Conservation (phyloP, 2,329 filamentous ascomycete genomes). For the Scolecobasidium constrictum region DNA sequence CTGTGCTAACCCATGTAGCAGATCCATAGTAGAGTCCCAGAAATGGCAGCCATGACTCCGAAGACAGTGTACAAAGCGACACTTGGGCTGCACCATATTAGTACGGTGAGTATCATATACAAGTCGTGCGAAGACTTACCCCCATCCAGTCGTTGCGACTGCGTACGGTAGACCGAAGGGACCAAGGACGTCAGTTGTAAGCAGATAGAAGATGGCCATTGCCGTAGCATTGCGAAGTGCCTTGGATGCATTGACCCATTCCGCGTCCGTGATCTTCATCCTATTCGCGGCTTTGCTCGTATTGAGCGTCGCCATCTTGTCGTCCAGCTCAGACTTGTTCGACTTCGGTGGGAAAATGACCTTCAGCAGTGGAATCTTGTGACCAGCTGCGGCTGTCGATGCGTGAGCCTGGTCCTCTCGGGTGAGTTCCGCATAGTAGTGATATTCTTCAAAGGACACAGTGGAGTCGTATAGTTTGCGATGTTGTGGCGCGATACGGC, state of each 20-base stretch:
- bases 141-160: neutral
- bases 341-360: constrained; percentile 4
- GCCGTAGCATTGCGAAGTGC: constrained; percentile 24
- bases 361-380: constrained; percentile 4
- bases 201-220: constrained; percentile 32
- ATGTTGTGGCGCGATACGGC: constrained; percentile 5
- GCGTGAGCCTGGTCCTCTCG: constrained; percentile 12
- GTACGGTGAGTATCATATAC: too few relatives aligned
- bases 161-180: constrained; percentile 20
- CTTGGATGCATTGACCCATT: constrained; percentile 23
- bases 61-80: constrained; percentile 26
- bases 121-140: too few relatives aligned
- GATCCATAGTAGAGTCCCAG: constrained; percentile 5
- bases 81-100: constrained; percentile 22
- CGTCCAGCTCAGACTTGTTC: neutral
- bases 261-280: constrained; percentile 18
- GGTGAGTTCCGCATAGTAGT: constrained; percentile 12
- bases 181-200: constrained; percentile 33
- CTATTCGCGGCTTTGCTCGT: neutral
- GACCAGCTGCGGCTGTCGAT: neutral
- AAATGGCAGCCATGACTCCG: constrained; percentile 22
- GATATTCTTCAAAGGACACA: constrained; percentile 18
- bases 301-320: neutral
- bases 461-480: constrained; percentile 12
- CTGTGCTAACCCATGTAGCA: constrained; percentile 8